phyloP scores from a whole-genome alignment of 495 filamentous ascomycete genomes.

The Jackrogersella minutella region DNA sequence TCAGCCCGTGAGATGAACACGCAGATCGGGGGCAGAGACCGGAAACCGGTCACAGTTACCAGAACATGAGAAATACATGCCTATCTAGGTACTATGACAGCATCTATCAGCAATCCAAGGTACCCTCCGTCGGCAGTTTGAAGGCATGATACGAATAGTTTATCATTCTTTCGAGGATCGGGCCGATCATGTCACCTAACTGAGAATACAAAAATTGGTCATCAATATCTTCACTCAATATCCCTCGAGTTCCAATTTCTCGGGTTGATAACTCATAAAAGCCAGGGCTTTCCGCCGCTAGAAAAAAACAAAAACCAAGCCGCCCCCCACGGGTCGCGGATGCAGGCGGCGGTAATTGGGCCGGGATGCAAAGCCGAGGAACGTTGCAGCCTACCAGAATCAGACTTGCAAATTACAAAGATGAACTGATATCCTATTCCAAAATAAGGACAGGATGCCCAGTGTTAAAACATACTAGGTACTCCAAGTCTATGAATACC shows the following conservation, averaged over 20 bases:
- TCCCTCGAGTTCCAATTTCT: constrained; percentile 21
- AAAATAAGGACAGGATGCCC: constrained; percentile 14
- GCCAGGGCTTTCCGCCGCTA: constrained; percentile 1
- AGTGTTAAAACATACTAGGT: not conserved
- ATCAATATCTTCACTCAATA: constrained; percentile 11
- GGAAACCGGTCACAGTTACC: constrained; percentile 23
- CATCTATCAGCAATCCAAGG: not conserved
- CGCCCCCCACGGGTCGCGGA: constrained; percentile 32
- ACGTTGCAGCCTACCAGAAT: constrained; percentile 32
- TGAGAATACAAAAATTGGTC: not conserved
- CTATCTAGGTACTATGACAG: constrained; percentile 1
- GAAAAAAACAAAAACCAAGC: constrained; percentile 2
- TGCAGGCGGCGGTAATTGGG: constrained; percentile 29
- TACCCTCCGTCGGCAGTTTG: constrained; percentile 3
- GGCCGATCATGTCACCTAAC: not conserved
- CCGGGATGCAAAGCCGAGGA: constrained; percentile 32
- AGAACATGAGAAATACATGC: not conserved
- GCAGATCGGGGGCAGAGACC: constrained; percentile 22
- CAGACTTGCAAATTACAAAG: constrained; percentile 11
- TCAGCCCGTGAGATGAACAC: constrained; percentile 10
- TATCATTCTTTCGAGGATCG: not conserved
- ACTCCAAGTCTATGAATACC: not conserved
- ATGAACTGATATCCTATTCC: constrained; percentile 11
- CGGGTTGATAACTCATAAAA: constrained; percentile 21
- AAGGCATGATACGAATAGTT: not conserved